phyloP scores from a whole-genome alignment of 345 rosid genomes.

The Kernera saxatilis region DNA sequence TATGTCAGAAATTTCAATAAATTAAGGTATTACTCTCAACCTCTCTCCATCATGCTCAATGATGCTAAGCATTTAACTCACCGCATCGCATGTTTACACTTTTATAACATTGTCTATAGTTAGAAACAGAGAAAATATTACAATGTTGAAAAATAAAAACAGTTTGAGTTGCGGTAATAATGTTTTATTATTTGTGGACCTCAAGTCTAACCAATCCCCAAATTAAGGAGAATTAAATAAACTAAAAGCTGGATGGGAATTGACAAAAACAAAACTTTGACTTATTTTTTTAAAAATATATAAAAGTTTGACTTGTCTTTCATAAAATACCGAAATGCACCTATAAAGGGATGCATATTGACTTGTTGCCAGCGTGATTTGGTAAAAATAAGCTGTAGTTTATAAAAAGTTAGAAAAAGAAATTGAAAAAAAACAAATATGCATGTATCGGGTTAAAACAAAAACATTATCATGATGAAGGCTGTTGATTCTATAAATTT shows the following conservation, averaged over 20 bases:
- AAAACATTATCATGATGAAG: background rate
- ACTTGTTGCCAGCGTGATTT: background rate
- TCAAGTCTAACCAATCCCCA: background rate
- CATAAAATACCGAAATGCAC: background rate
- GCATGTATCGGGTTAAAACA: background rate
- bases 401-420: background rate
- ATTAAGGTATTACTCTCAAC: background rate
- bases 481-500: background rate
- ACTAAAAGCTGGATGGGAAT: background rate
- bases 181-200: background rate
- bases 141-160: background rate
- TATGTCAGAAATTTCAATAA: conserved; percentile 22
- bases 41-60: conserved; percentile 26
- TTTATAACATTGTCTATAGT: background rate
- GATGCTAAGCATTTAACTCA: conserved; percentile 22
- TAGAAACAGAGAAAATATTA: background rate
- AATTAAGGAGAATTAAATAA: background rate
- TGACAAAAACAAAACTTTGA: background rate
- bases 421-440: background rate
- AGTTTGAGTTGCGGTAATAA: background rate
- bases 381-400: background rate
- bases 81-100: conserved; percentile 1
- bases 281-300: background rate
- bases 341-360: background rate
- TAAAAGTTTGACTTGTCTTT: background rate